Conservation (phyloP, 2,329 filamentous ascomycete species). For the Escovopsis sp. region DNA sequence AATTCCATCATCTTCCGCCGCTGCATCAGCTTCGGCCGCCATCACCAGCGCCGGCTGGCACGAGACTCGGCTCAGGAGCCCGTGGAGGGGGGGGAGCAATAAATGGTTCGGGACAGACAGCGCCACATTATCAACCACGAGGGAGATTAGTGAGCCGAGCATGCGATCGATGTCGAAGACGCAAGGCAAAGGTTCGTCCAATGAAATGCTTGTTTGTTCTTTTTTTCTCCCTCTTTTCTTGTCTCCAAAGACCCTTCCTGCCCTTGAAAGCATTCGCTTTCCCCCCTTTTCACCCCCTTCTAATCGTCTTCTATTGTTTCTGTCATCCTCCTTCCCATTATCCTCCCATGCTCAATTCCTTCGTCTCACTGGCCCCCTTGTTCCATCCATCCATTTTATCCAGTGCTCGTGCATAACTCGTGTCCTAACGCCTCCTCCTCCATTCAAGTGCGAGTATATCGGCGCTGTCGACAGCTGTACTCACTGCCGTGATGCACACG, state of each 20-base stretch:
- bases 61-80: too few relatives aligned
- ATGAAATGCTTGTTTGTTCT: background rate
- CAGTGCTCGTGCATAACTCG: constrained; percentile 2
- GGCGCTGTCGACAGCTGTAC: constrained; percentile 13
- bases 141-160: constrained; percentile 13
- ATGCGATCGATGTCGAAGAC: constrained; percentile 22
- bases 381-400: background rate
- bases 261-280: background rate
- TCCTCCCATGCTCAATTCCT: background rate
- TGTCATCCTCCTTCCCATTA: background rate
- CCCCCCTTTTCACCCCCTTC: background rate
- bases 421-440: constrained; percentile 1
- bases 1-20: background rate
- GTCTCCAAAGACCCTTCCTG: background rate
- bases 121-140: constrained; percentile 3
- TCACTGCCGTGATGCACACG: constrained; percentile 18
- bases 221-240: background rate
- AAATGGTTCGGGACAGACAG: background rate
- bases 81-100: background rate
- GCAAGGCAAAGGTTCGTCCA: constrained; percentile 20
- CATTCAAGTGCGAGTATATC: constrained; percentile 15
- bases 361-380: constrained; percentile 1
- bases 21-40: background rate
- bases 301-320: background rate
- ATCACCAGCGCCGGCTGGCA: background rate